phyloP scores from a whole-genome alignment of 2,329 filamentous ascomycete genomes.

The Sordariomycetes sp. region DNA sequence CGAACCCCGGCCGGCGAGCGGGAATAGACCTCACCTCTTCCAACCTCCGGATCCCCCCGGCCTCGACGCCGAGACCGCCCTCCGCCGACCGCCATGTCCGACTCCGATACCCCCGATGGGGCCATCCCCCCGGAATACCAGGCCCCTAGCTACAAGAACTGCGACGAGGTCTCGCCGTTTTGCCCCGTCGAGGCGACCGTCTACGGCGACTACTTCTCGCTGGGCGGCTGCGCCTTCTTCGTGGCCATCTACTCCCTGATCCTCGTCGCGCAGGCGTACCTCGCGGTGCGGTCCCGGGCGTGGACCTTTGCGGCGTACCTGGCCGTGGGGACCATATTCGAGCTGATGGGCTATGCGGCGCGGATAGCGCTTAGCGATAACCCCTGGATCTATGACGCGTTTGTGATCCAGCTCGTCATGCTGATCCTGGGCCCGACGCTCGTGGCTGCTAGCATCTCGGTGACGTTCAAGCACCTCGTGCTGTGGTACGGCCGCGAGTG shows the following conservation, averaged over 20 bases:
- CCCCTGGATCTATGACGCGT: conserved; percentile 23
- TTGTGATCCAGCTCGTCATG: conserved; percentile 24
- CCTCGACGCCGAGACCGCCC: background rate
- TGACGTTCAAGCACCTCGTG: conserved; percentile 31
- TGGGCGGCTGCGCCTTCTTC: conserved; percentile 17
- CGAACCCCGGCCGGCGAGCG: too few relatives aligned
- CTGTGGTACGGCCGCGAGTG: conserved; percentile 24
- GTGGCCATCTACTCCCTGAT: conserved; percentile 19
- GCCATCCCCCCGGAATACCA: background rate
- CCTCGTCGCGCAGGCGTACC: conserved; percentile 16
- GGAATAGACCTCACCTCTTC: too few relatives aligned
- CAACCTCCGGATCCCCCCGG: background rate
- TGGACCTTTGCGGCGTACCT: conserved; percentile 23
- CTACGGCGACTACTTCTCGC: conserved; percentile 12
- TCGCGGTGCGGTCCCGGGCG: conserved; percentile 18
- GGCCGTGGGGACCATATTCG: conserved; percentile 22
- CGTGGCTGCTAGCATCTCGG: conserved; percentile 28
- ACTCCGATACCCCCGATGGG: background rate
- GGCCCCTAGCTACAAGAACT: conserved; percentile 1
- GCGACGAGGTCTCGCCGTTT: background rate
- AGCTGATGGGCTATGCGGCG: conserved; percentile 26
- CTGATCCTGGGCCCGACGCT: conserved; percentile 27
- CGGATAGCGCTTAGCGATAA: conserved; percentile 24
- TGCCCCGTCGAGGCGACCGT: conserved; percentile 12
- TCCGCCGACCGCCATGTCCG: background rate